Percentiles rank a stretch among this genome's conserved stretches.
These are phyloP conservation scores for Flaveria linearis DNA, from an alignment of 129 eudicot genomes.

Conservation along the genomic window DNA sequence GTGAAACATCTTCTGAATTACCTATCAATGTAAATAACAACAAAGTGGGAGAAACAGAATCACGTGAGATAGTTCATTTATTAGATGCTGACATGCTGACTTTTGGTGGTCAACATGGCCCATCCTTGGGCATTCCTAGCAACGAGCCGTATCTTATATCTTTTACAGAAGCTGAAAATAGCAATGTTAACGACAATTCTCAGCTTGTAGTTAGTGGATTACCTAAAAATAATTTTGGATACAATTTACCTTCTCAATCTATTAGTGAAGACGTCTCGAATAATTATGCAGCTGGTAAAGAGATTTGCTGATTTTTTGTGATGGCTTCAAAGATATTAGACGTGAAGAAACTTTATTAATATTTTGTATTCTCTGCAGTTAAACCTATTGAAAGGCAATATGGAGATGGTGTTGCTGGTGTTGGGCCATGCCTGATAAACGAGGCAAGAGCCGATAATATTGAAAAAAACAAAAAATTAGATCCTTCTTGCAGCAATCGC, in stretches of 20 bases:
- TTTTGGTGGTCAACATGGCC: slow-evolving; percentile 25
- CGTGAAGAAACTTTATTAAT: slow-evolving; percentile 17
- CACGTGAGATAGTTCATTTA: slow-evolving; percentile 35
- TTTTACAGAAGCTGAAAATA: slow-evolving; percentile 31
- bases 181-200: slow-evolving; percentile 8
- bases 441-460: slow-evolving; percentile 25
- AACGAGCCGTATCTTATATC: slow-evolving; percentile 44
- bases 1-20: slow-evolving; percentile 49
- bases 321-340: slow-evolving; percentile 7
- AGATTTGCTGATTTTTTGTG: slow-evolving; percentile 24
- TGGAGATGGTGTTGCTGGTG: slow-evolving; percentile 24
- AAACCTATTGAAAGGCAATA: slow-evolving; percentile 27
- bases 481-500: slow-evolving; percentile 29
- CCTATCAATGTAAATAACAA: slow-evolving; percentile 33
- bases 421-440: slow-evolving; percentile 22
- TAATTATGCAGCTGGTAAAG: slow-evolving; percentile 33
- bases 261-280: slow-evolving; percentile 26
- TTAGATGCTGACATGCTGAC: slow-evolving; percentile 35
- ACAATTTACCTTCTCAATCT: slow-evolving; percentile 29
- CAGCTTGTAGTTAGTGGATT: slow-evolving; percentile 28
- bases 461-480: slow-evolving; percentile 20
- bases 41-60: slow-evolving; percentile 39
- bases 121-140: slow-evolving; percentile 30
- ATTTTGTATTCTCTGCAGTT: slow-evolving; percentile 20
- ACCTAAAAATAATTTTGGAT: slow-evolving; percentile 25